These are phyloP conservation scores for Aquilaria yunnanensis DNA, from an alignment of 345 rosid genomes.

Conservation along the genomic window DNA sequence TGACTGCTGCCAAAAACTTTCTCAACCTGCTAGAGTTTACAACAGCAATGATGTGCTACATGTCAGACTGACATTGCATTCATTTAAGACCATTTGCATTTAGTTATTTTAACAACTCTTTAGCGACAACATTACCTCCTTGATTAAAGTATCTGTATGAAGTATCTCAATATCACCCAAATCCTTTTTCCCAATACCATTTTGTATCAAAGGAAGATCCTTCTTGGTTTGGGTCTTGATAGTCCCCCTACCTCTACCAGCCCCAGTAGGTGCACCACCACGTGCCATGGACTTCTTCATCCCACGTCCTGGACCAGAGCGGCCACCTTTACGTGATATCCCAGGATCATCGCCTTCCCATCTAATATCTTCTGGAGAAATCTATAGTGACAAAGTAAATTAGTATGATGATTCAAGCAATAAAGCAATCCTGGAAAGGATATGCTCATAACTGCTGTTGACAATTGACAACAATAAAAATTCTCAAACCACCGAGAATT, in stretches of 20 bases:
- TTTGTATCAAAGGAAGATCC: constrained; percentile 47
- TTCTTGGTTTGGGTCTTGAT: constrained; percentile 41
- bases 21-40: constrained; percentile 58
- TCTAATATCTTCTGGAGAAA: constrained; percentile 82
- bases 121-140: constrained; percentile 51
- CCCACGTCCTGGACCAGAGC: constrained; percentile 78
- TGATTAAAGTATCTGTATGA: constrained; percentile 79
- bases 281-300: constrained; percentile 56
- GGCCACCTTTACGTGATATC: constrained; percentile 63
- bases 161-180: constrained; percentile 85
- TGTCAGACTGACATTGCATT: no score
- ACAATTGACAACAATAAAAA: no score
- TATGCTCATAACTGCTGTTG: no score
- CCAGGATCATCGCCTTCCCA: constrained; percentile 85
- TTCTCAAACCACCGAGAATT: no score
- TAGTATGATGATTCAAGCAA: not conserved
- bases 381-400: constrained; percentile 33
- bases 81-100: not conserved
- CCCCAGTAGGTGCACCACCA: constrained; percentile 50
- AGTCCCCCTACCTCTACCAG: constrained; percentile 85
- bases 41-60: constrained; percentile 3
- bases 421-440: not conserved
- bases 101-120: constrained; percentile 2
- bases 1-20: constrained; percentile 60
- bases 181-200: constrained; percentile 72